Evolutionary conservation across 768 basidiomycete species (phyloP).

Genomic region (Scleroderma citrinum): DNA sequence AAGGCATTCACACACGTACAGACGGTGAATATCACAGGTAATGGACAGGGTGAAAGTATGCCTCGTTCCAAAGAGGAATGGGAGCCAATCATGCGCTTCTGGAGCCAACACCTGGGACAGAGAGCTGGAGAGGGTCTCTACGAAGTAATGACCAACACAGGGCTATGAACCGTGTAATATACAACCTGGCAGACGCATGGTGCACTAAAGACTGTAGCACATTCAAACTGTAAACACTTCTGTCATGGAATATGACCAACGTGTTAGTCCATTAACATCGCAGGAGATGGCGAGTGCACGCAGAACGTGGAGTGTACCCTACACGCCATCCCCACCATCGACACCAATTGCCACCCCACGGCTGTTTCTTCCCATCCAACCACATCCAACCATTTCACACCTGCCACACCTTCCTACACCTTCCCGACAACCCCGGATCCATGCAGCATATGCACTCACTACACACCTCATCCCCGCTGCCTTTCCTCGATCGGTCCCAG

Average conservation of each 20-base stretch:
- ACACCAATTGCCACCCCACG: slow-evolving; percentile 17
- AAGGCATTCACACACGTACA: slow-evolving; percentile 51
- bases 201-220: too few relatives aligned
- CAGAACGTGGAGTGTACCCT: slow-evolving; percentile 11
- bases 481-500: slow-evolving; percentile 19
- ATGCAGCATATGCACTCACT: slow-evolving; percentile 18
- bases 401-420: slow-evolving; percentile 16
- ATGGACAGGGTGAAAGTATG: slow-evolving; percentile 51
- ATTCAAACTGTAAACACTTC: too few relatives aligned
- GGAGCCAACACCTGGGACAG: slow-evolving; percentile 61
- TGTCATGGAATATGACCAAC: too few relatives aligned
- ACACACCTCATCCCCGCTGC: slow-evolving; percentile 28
- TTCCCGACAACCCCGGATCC: slow-evolving; percentile 14
- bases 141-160: slow-evolving; percentile 49
- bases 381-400: slow-evolving; percentile 9
- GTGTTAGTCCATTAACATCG: too few relatives aligned
- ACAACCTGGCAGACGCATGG: not conserved
- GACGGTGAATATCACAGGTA: slow-evolving; percentile 42
- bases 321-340: slow-evolving; percentile 16
- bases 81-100: slow-evolving; percentile 82
- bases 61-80: slow-evolving; percentile 71
- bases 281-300: slow-evolving; percentile 5
- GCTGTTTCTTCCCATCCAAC: slow-evolving; percentile 9
- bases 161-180: not conserved
- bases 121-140: slow-evolving; percentile 59